Evolutionary conservation across 352 stramenopile genomes (phyloP), one percentile per base, ranked within the genome.

Genomic region (Globisporangium polare): DNA sequence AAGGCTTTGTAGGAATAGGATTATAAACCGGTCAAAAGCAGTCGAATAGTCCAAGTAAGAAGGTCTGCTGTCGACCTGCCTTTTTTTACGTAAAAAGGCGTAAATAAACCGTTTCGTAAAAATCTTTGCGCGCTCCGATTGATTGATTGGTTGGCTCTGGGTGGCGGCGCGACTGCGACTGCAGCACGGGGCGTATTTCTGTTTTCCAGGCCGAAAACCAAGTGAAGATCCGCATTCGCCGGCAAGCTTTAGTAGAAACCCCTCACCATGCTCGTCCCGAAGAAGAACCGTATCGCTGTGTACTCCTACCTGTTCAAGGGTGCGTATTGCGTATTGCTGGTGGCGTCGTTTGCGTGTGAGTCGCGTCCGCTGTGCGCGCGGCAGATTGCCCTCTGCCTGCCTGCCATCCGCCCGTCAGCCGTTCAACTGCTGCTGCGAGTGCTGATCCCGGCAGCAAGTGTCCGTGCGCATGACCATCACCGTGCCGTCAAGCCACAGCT

Each of bases 261-360:
- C 42, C 29, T 62, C 67, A 91, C 68, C 75, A 94, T 94, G 86
- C 86, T 95, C 79, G 86, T 99, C 80, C 88, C 95, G 57, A 99
- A 99, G 88, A 96, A 98, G 82, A 98, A 98, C 90, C 95, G 97
- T 76, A 98, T 99, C 78, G 95, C 94, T 77, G 95, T 98, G 72
- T 99, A 99, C 89, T 98, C 89, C 61, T 99, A 99, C 92, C 95
- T 99, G 57, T 98, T 97, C 80, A 97, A 97, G 77, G 80, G 80
- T 92, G 73, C 71, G 75, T 86, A 20, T 20, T 62, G 9, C 35
- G 22, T 49, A 22, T 17, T 37, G 17, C 22, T 29, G 22, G 9
- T 41, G 8, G 22, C 24, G 46, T 41, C 31, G 15, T 60, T 15
- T 39, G 35, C 13, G 3, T 58, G 31, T 60, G 20, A 17, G 33